Evolutionary conservation across 768 basidiomycete genomes (phyloP).

Genomic region (Leccinum rimulosum): DNA sequence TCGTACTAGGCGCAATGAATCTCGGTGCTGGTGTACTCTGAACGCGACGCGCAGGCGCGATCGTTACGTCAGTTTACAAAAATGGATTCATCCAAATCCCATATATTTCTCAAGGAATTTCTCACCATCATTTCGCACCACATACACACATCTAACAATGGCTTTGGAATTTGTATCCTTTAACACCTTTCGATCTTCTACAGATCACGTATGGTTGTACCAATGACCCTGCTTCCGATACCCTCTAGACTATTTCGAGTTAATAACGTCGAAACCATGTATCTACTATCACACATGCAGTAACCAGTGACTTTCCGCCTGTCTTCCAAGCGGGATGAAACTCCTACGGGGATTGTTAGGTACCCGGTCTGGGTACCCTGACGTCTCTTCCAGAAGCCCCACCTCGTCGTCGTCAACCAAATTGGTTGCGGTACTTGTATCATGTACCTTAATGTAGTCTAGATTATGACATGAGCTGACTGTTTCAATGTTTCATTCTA

Average conservation of each 20-base stretch:
- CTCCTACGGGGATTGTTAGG: slow-evolving; percentile 3
- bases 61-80: slow-evolving; percentile 16
- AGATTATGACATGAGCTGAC: slow-evolving; percentile 1
- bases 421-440: neutral
- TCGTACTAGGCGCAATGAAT: slow-evolving; percentile 59
- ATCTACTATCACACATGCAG: slow-evolving; percentile 25
- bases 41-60: slow-evolving; percentile 23
- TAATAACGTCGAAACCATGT: slow-evolving; percentile 31
- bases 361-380: neutral
- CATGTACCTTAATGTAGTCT: neutral
- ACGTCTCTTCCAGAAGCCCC: neutral
- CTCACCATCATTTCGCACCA: slow-evolving; percentile 26
- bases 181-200: slow-evolving; percentile 12
- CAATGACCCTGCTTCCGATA: slow-evolving; percentile 22
- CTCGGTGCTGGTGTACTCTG: slow-evolving; percentile 43
- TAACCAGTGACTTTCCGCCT: slow-evolving; percentile 4
- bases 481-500: neutral
- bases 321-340: neutral
- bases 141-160: slow-evolving; percentile 15
- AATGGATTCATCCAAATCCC: slow-evolving; percentile 16
- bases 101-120: slow-evolving; percentile 18
- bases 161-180: slow-evolving; percentile 29
- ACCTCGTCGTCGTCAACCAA: slow-evolving; percentile 3
- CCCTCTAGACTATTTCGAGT: slow-evolving; percentile 28
- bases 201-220: slow-evolving; percentile 24